phyloP scores from a whole-genome alignment of 2,329 filamentous ascomycete genomes.

The Colletotrichum sublineola region DNA sequence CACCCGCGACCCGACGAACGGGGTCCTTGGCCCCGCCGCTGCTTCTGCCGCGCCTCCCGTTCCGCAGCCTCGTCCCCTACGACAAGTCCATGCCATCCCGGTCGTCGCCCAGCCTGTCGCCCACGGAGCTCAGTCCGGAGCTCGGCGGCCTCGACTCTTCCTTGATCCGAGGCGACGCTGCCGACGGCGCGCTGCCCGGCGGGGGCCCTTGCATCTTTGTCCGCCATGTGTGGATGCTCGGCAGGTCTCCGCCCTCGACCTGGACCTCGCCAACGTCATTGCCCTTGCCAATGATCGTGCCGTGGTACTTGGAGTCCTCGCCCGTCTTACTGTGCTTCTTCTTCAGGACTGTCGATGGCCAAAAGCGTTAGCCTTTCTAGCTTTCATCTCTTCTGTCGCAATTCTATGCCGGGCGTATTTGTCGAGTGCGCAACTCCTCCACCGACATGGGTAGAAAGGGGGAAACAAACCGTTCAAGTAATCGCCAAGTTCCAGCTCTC shows the following conservation, averaged over 20 bases:
- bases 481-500: slow-evolving; percentile 74
- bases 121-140: slow-evolving; percentile 70
- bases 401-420: too few species aligned
- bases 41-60: neutral
- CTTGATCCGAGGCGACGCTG: slow-evolving; percentile 40
- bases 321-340: slow-evolving; percentile 93
- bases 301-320: slow-evolving; percentile 87
- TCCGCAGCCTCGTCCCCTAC: slow-evolving; percentile 44
- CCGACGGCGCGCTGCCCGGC: slow-evolving; percentile 41
- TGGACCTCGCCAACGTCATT: slow-evolving; percentile 76
- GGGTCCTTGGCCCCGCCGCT: neutral
- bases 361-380: neutral
- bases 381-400: neutral
- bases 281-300: slow-evolving; percentile 83
- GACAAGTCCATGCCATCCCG: slow-evolving; percentile 62
- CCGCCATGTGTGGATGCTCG: slow-evolving; percentile 77
- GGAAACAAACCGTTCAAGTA: slow-evolving; percentile 72
- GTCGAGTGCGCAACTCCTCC: neutral
- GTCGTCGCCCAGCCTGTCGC: slow-evolving; percentile 60
- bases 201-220: slow-evolving; percentile 53
- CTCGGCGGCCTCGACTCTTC: slow-evolving; percentile 61
- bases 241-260: slow-evolving; percentile 81
- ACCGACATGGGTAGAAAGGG: neutral
- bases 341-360: slow-evolving; percentile 73
- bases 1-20: neutral